Evolutionary conservation across 1,284 basidiomycete genomes (phyloP).

Genomic region (Trametes sp.): DNA sequence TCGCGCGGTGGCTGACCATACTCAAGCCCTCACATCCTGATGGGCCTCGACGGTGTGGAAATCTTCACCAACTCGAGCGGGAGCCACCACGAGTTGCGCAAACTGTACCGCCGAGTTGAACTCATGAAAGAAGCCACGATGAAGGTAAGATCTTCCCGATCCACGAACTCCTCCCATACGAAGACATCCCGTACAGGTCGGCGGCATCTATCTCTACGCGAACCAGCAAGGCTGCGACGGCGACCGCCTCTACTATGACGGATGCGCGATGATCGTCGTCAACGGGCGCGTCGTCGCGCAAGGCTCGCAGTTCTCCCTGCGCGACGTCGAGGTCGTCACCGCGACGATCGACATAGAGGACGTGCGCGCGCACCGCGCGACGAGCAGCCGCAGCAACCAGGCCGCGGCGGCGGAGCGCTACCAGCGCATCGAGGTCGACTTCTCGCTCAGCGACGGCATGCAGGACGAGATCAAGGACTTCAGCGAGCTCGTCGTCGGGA

Average conservation of each 20-base stretch:
- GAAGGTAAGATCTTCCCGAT: conserved; percentile 63
- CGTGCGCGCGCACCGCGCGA: conserved; percentile 87
- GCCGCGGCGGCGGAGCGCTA: conserved; percentile 80
- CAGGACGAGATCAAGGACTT: conserved; percentile 65
- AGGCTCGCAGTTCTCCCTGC: conserved; percentile 95
- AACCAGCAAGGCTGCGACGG: conserved; percentile 99
- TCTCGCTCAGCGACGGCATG: conserved; percentile 77
- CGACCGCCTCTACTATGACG: conserved; percentile 97
- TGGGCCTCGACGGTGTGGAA: conserved; percentile 98
- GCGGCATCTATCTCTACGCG: conserved; percentile 96
- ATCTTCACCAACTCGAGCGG: conserved; percentile 99
- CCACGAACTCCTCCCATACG: background rate
- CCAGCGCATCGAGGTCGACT: conserved; percentile 80
- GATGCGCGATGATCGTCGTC: conserved; percentile 94
- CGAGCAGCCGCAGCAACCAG: conserved; percentile 89
- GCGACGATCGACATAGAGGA: conserved; percentile 97
- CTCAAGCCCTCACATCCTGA: conserved; percentile 89
- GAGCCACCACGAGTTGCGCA: conserved; percentile 97
- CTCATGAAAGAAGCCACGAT: conserved; percentile 97
- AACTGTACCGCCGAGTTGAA: conserved; percentile 90
- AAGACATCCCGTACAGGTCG: conserved; percentile 64
- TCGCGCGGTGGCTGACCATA: conserved; percentile 3
- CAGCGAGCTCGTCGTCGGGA: conserved; percentile 46
- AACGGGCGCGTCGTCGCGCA: conserved; percentile 95
- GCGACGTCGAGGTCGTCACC: conserved; percentile 94